Evolutionary conservation across 306 rosid genomes (phyloP), one percentile per base, ranked within the genome.

Genomic region (Medicago ruthenica): DNA sequence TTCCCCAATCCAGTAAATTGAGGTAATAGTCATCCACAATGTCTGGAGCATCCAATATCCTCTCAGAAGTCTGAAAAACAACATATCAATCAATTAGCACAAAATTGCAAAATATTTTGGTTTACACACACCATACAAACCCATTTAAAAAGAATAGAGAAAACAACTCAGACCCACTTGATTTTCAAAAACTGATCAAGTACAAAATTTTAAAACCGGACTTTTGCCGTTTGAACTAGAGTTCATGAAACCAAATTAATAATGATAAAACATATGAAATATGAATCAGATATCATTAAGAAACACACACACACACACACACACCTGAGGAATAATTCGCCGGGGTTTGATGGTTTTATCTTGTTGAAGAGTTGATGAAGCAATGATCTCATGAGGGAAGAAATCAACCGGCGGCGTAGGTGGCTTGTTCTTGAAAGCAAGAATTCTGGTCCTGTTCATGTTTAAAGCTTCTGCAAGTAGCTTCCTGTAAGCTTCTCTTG

Each of bases 381-480:
- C 9, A 4, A 8, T 27, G 31, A 27, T 79, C 51, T 90, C 85
- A 21, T 78, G 83, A 6, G 95, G 90, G 68, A 89, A 75, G 11
- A 76, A 63, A 62, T 92, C 97, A 36, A 88, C 89, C 0, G 6
- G 6, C 7, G 91, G 85, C 0, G 81, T 78, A 1, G 97, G 96
- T 24, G 96, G 92, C 82, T 90, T 92, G 90, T 92, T 90, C 94
- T 90, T 92, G 90, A 90, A 89, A 13, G 98, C 96, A 0, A 93
- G 88, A 63, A 93, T 90, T 64, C 93, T 79, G 5, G 88, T 82
- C 39, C 93, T 69, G 87, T 93, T 93, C 95, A 93, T 90, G 88
- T 93, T 93, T 34, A 89, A 65, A 44, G 88, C 24, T 86, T 89
- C 96, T 12, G 95, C 94, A 71, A 93, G 81, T 54, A 76, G 89